Percentiles rank a stretch among this genome's conserved stretches.
These are phyloP conservation scores for Samsoniella hepiali DNA, from an alignment of 2,329 filamentous ascomycete genomes.

Conservation along the genomic window DNA sequence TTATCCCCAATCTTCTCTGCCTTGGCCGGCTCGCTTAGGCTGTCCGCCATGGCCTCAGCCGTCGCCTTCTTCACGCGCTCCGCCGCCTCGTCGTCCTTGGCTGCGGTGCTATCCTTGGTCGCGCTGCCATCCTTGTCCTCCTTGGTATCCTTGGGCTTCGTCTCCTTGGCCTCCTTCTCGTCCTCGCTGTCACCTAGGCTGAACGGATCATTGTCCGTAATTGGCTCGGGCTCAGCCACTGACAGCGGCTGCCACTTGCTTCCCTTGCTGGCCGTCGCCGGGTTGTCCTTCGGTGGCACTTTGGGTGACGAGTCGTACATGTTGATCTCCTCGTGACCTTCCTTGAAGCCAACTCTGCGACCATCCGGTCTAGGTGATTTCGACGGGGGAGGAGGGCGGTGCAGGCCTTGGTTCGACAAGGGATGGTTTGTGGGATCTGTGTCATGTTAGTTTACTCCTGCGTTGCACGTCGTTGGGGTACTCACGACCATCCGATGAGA, in stretches of 20 bases:
- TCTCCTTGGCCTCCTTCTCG: conserved; percentile 63
- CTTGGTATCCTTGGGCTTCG: conserved; percentile 25
- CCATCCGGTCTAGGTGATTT: conserved; percentile 50
- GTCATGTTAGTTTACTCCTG: conserved; percentile 20
- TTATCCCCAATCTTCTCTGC: conserved; percentile 31
- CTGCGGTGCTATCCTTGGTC: conserved; percentile 55
- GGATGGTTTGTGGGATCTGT: conserved; percentile 51
- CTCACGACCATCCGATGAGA: conserved; percentile 61
- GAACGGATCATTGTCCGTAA: conserved; percentile 91
- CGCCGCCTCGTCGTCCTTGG: conserved; percentile 50
- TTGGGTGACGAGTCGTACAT: conserved; percentile 66
- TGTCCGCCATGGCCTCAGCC: conserved; percentile 58
- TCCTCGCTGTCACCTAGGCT: conserved; percentile 94
- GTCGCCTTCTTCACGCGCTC: conserved; percentile 65
- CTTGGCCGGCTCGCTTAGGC: conserved; percentile 42
- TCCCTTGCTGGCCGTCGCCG: conserved; percentile 53
- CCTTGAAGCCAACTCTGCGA: conserved; percentile 56
- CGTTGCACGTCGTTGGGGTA: conserved; percentile 18
- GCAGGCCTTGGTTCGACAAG: conserved; percentile 73
- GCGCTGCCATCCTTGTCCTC: conserved; percentile 51
- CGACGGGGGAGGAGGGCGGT: conserved; percentile 62
- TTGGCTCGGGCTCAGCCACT: conserved; percentile 73
- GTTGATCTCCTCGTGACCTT: conserved; percentile 71
- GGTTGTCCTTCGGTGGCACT: conserved; percentile 50
- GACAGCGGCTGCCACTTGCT: conserved; percentile 98